Evolutionary conservation across 257 asterid species (phyloP), one percentile per base, ranked within the genome.

Genomic region (Ocimum tenuiflorum): DNA sequence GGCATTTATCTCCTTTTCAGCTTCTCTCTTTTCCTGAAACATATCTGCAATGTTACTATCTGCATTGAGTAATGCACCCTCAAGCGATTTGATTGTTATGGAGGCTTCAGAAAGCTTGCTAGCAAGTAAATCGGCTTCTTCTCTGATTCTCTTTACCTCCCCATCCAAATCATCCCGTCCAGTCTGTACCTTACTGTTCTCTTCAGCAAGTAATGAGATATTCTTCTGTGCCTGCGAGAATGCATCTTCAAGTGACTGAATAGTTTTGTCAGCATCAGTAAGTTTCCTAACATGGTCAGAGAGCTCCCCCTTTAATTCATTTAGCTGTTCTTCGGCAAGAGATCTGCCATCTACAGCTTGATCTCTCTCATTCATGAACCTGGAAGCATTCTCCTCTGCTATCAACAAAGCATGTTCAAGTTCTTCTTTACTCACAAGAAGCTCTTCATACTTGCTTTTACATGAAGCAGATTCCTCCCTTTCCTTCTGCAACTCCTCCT

Each of bases 221-320:
- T 83, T 78, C 70, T 76, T 77, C 62, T 90, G 84, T 54, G 89
- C 82, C 70, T 82, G 73, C 64, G 83, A 80, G 56, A 90, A 72
- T 72, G 87, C 85, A 69, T 79, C 86, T 83, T 94, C 95, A 63
- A 90, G 97, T 77, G 91, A 80, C 63, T 63, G 85, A 75, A 85
- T 86, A 71, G 75, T 83, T 65, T 75, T 83, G 7, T 86, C 79
- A 49, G 91, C 87, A 76, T 79, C 89, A 12, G 76, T 71, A 72
- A 86, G 88, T 77, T 75, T 81, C 50, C 65, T 70, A 42, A 72
- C 72, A 55, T 80, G 77, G 70, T 70, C 58, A 54, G 84, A 61
- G 73, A 78, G 71, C 65, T 85, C 89, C 60, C 74, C 89, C 77
- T 77, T 77, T 62, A 84, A 70, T 68, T 77, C 74, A 68, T 74